Evolutionary conservation across 1,139 yeast species (phyloP), one percentile per base, ranked within the genome.

Genomic region (Hansenula lynferdii): DNA sequence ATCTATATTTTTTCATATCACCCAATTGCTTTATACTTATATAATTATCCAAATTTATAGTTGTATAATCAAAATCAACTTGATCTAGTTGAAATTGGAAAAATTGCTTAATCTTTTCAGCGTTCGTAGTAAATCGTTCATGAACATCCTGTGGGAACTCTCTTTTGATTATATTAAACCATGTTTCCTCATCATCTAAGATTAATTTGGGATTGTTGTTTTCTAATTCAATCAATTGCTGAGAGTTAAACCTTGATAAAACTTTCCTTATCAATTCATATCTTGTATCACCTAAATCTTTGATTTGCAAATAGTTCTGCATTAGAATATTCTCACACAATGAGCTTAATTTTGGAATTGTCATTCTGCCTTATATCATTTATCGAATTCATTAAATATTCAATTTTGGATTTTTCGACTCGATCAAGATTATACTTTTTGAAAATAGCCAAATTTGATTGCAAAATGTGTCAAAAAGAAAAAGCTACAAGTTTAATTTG

Each of bases 131-230:
- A 27, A 34, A 53, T 6, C 48, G 32, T 14, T 45, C 47, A 17
- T 39, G 47, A 11, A 46, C 36, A 32, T 49, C 53, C 37, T 64
- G 69, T 6, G 81, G 76, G 49, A 75, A 77, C 40, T 78, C 80
- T 41, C 61, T 66, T 36, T 58, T 61, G 5, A 77, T 51, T 17
- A 75, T 54, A 1, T 49, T 47, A 4, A 49, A 50, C 85, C 85
- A 78, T n/a, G 75, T 47, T 28, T 60, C 65, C 43, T 76, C 82
- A 39, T 75, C 71, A 30, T 69, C 72, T 12, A 79, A 72, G 6
- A 62, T 53, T 12, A 75, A 48, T 24, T 60, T 64, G 0, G 73
- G 70, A 46, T 77, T 72, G 23, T 49, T 53, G 8, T 44, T 41
- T 51, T 78, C 85, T 6, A 77, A 54, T 19, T 55, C 59, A 24